phyloP scores from a whole-genome alignment of 106 monocot genomes.

The Dendrobium catenatum region DNA sequence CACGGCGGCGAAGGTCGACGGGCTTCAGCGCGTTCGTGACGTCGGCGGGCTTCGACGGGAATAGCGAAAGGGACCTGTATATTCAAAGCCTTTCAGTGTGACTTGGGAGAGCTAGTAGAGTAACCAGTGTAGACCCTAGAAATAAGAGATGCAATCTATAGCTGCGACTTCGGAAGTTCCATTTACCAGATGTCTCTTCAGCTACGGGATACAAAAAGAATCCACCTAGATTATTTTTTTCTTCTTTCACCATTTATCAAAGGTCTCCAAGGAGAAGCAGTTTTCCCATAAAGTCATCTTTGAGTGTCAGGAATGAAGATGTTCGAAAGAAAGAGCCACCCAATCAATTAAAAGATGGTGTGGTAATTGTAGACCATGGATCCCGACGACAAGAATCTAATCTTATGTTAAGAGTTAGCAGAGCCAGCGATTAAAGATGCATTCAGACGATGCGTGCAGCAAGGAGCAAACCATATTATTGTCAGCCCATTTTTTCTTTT shows the following conservation, averaged over 20 bases:
- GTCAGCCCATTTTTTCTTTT: too few relatives aligned
- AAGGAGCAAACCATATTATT: too few relatives aligned
- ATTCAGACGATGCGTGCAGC: too few relatives aligned
- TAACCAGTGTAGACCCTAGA: neutral
- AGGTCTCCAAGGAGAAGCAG: constrained; percentile 12
- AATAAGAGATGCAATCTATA: constrained; percentile 3
- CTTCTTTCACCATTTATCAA: constrained; percentile 29
- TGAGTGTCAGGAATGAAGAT: constrained; percentile 25
- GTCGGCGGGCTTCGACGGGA: too few relatives aligned
- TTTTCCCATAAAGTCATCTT: constrained; percentile 24
- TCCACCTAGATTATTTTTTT: constrained; percentile 9
- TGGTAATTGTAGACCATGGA: constrained; percentile 93
- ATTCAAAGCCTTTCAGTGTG: neutral
- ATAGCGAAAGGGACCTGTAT: neutral
- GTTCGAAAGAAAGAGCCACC: constrained; percentile 2
- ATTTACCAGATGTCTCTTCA: neutral
- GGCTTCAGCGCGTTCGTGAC: too few relatives aligned
- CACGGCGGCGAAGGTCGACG: too few relatives aligned
- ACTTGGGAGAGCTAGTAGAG: neutral
- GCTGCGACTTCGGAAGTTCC: neutral
- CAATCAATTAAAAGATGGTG: constrained; percentile 51
- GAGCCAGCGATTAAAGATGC: too few relatives aligned
- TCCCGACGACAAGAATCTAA: constrained; percentile 89
- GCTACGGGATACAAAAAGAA: neutral
- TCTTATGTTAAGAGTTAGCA: constrained; percentile 87